These are phyloP conservation scores for Aspergillus avenaceus DNA, from an alignment of 495 filamentous ascomycete species.

Conservation along the genomic window DNA sequence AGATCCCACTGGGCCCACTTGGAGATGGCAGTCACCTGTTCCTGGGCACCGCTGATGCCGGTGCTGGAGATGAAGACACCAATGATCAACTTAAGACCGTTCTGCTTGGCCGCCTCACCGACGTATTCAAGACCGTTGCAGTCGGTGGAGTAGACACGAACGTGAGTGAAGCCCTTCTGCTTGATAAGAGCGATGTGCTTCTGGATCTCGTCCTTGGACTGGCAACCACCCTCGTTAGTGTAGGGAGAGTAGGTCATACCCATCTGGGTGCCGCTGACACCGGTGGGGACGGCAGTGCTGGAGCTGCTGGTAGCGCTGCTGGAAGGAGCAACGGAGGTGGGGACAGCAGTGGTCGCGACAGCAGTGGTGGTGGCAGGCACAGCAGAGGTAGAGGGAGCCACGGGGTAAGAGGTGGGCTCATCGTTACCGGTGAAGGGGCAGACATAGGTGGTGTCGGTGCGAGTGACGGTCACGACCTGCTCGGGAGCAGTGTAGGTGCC, in stretches of 20 bases:
- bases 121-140: constrained; percentile 76
- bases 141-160: constrained; percentile 92
- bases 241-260: constrained; percentile 94
- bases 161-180: constrained; percentile 66
- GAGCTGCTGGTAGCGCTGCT: constrained; percentile 15
- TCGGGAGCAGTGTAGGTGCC: constrained; percentile 72
- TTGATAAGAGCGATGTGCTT: constrained; percentile 67
- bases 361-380: constrained; percentile 13
- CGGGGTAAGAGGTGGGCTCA: constrained; percentile 19
- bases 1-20: constrained; percentile 70
- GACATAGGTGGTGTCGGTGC: constrained; percentile 63
- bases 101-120: constrained; percentile 54
- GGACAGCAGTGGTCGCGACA: constrained; percentile 19
- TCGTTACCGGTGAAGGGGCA: constrained; percentile 60
- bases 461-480: constrained; percentile 62
- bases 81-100: constrained; percentile 73
- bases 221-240: constrained; percentile 59
- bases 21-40: constrained; percentile 70
- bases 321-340: constrained; percentile 15
- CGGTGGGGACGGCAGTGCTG: constrained; percentile 12
- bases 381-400: background rate
- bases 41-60: constrained; percentile 54
- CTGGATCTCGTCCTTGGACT: constrained; percentile 54
- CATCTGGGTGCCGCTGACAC: constrained; percentile 55
- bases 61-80: constrained; percentile 75